Evolutionary conservation across 768 basidiomycete species (phyloP).

Genomic region (Pleurotus djamor): DNA sequence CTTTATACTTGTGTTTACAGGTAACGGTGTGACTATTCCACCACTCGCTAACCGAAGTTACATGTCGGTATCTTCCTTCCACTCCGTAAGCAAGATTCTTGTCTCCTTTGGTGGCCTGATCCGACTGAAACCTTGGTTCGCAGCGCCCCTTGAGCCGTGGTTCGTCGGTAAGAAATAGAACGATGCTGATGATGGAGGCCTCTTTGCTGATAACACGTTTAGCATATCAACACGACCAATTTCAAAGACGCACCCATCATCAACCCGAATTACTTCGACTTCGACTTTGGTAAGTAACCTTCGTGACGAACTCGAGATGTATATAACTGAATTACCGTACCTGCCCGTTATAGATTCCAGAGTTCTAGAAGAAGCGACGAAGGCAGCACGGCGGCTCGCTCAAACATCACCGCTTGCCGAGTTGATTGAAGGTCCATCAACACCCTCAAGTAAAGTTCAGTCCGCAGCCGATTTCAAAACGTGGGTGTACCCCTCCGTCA

Average conservation of each 20-base stretch:
- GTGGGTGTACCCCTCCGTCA: neutral
- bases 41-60: neutral
- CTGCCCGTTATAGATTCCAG: neutral
- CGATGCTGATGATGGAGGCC: constrained; percentile 13
- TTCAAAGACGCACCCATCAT: constrained; percentile 39
- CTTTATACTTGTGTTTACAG: neutral
- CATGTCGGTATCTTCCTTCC: neutral
- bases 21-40: neutral
- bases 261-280: constrained; percentile 40
- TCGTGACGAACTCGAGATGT: neutral
- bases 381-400: neutral
- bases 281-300: constrained; percentile 2
- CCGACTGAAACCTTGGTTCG: neutral
- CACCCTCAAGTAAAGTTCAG: neutral
- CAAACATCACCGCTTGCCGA: neutral
- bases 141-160: constrained; percentile 4
- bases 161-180: constrained; percentile 21
- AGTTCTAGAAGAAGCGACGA: neutral
- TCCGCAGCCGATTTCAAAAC: neutral
- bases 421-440: neutral
- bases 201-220: constrained; percentile 33
- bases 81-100: neutral
- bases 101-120: neutral
- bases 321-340: no score
- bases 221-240: constrained; percentile 39